Conservation (phyloP, 2,329 filamentous ascomycete genomes). For the Cryphonectria naterciae region DNA sequence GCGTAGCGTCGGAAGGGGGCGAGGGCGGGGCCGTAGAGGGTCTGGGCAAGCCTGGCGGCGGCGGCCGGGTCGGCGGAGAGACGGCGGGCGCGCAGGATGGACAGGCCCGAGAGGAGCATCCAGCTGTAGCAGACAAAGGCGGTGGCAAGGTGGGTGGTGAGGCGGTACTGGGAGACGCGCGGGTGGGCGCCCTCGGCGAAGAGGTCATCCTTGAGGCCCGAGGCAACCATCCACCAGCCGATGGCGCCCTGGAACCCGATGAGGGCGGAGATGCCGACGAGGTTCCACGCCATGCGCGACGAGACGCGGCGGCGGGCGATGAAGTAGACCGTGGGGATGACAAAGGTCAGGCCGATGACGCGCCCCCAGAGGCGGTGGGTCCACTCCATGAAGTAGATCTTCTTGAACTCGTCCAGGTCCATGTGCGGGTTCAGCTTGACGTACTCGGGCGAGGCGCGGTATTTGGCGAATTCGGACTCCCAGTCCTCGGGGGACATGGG, state of each 20-base stretch:
- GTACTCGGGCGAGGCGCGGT: conserved; percentile 91
- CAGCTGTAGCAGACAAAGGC: conserved; percentile 92
- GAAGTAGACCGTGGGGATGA: conserved; percentile 87
- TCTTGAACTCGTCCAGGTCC: conserved; percentile 91
- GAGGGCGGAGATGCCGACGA: conserved; percentile 81
- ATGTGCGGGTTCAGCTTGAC: conserved; percentile 90
- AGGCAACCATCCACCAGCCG: conserved; percentile 99
- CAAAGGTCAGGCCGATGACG: conserved; percentile 86
- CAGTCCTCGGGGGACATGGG: conserved; percentile 80
- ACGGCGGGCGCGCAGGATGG: conserved; percentile 77
- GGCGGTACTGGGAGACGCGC: conserved; percentile 90
- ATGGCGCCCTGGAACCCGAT: conserved; percentile 96
- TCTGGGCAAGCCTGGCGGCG: conserved; percentile 62
- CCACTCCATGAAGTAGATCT: conserved; percentile 99
- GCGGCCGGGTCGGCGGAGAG: conserved; percentile 70
- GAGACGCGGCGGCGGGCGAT: conserved; percentile 80
- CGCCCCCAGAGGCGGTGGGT: conserved; percentile 92
- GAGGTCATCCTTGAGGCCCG: conserved; percentile 91
- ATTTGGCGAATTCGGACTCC: conserved; percentile 92
- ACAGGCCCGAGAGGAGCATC: conserved; percentile 89
- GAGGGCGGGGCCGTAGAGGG: conserved; percentile 70
- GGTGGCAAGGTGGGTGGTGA: conserved; percentile 85
- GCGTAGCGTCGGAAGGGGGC: conserved; percentile 74
- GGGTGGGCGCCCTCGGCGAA: conserved; percentile 91
- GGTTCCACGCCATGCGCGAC: conserved; percentile 72